Evolutionary conservation across 345 rosid species (phyloP).

Genomic region (Eucalyptus leucophloia): DNA sequence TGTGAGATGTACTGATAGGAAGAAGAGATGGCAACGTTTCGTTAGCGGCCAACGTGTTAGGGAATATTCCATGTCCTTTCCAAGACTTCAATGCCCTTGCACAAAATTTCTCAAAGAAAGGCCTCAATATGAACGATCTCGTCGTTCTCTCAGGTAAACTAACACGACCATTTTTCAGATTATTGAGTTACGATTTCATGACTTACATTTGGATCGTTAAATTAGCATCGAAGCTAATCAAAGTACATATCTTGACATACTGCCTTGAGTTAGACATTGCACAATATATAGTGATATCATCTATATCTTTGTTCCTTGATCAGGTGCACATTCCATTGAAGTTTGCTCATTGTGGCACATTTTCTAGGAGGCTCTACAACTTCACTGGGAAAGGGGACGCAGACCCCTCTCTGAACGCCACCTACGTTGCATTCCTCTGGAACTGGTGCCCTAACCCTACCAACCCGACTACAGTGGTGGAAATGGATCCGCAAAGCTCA

Average conservation of each 20-base stretch:
- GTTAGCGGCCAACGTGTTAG: neutral
- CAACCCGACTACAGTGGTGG: neutral
- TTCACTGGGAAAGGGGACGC: neutral
- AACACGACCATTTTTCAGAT: neutral
- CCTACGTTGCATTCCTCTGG: neutral
- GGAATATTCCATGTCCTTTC: neutral
- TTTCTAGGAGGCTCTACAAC: neutral
- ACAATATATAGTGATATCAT: neutral
- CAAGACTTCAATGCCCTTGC: slow-evolving; percentile 23
- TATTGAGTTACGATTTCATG: neutral
- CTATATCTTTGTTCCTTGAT: neutral
- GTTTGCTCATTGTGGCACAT: neutral
- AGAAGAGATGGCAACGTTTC: neutral
- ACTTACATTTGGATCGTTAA: neutral
- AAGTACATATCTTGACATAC: neutral
- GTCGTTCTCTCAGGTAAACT: neutral
- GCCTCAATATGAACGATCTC: neutral
- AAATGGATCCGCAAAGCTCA: neutral
- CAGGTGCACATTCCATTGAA: neutral
- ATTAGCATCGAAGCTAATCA: neutral
- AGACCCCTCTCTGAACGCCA: neutral
- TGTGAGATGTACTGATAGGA: neutral
- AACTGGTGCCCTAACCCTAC: neutral
- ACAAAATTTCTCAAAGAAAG: neutral
- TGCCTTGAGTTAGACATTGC: neutral